A percentile compares a stretch with the other conserved stretches of the same genome.
Conservation (phyloP, 1,284 basidiomycete species). For the Austroboletus novae-zelandiae region DNA sequence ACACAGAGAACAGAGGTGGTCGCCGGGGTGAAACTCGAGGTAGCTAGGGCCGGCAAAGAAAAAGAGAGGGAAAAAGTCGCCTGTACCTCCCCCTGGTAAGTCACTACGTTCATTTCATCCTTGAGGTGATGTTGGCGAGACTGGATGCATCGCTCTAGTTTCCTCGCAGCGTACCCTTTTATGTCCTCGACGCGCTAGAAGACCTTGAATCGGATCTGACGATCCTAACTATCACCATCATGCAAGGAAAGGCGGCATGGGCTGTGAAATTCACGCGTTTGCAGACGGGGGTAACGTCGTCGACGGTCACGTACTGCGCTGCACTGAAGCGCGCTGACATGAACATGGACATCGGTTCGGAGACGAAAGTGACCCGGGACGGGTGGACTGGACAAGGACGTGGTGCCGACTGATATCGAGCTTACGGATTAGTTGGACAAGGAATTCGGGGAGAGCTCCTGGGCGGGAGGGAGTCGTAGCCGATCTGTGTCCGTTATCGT, state of each 20-base stretch:
- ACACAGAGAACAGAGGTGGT: slow-evolving; percentile 44
- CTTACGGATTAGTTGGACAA: slow-evolving; percentile 83
- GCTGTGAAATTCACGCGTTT: slow-evolving; percentile 63
- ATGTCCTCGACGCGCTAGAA: slow-evolving; percentile 60
- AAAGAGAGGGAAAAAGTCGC: slow-evolving; percentile 57
- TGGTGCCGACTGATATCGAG: slow-evolving; percentile 68
- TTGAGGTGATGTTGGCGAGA: background rate
- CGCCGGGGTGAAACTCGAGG: slow-evolving; percentile 67
- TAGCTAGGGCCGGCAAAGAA: slow-evolving; percentile 50
- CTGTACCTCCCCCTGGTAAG: slow-evolving; percentile 74
- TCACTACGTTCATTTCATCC: slow-evolving; percentile 12
- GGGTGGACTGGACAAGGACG: slow-evolving; percentile 47
- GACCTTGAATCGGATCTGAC: slow-evolving; percentile 71
- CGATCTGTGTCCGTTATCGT: slow-evolving; percentile 53
- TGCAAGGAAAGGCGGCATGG: slow-evolving; percentile 68
- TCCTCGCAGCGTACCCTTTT: slow-evolving; percentile 73
- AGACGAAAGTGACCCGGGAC: slow-evolving; percentile 17
- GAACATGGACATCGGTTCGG: slow-evolving; percentile 47
- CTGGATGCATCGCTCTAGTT: slow-evolving; percentile 46
- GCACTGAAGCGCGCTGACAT: slow-evolving; percentile 42
- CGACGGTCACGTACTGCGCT: slow-evolving; percentile 61
- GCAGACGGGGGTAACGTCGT: slow-evolving; percentile 70
- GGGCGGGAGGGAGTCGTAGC: slow-evolving; percentile 60
- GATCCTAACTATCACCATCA: slow-evolving; percentile 58
- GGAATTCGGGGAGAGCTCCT: slow-evolving; percentile 50